phyloP scores from a whole-genome alignment of 768 basidiomycete genomes.

The Pisolithus tinctorius region DNA sequence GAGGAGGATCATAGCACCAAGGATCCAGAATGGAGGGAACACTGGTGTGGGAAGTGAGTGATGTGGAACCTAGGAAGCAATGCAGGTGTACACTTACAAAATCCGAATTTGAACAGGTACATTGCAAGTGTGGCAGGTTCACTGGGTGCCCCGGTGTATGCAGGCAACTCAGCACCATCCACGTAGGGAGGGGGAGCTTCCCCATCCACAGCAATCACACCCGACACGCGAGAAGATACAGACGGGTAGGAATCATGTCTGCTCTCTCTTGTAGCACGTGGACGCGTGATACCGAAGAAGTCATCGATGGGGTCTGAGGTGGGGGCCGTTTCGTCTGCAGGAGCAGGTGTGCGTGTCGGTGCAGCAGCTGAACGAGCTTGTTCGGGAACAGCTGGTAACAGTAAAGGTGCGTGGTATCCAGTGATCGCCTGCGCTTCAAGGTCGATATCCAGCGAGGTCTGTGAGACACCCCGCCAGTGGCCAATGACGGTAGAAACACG shows the following conservation, averaged over 20 bases:
- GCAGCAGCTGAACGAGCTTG: constrained; percentile 1
- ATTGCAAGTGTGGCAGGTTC: constrained; percentile 39
- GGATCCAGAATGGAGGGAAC: constrained; percentile 44
- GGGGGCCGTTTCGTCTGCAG: neutral
- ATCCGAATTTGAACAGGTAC: constrained; percentile 45
- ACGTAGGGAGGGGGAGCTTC: constrained; percentile 29
- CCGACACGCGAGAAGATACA: neutral
- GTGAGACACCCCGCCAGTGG: constrained; percentile 9
- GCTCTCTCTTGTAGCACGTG: constrained; percentile 23
- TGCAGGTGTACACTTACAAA: constrained; percentile 32
- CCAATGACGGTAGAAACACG: constrained; percentile 9
- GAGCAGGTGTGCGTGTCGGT: constrained; percentile 5
- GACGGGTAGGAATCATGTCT: constrained; percentile 21
- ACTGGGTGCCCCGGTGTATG: constrained; percentile 24
- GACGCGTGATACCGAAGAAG: constrained; percentile 23
- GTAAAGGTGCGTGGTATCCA: constrained; percentile 1
- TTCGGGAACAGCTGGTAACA: constrained; percentile 5
- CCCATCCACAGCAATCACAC: constrained; percentile 10
- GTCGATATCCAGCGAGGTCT: constrained; percentile 2
- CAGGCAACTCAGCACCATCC: constrained; percentile 23
- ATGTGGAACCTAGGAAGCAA: constrained; percentile 2
- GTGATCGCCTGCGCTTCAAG: constrained; percentile 12
- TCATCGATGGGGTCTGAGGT: constrained; percentile 14
- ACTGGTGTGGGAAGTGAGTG: constrained; percentile 20
- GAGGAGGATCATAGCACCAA: constrained; percentile 34